These are phyloP conservation scores for Microcyclospora tardicrescens DNA, from an alignment of 2,329 filamentous ascomycete species.

Conservation along the genomic window DNA sequence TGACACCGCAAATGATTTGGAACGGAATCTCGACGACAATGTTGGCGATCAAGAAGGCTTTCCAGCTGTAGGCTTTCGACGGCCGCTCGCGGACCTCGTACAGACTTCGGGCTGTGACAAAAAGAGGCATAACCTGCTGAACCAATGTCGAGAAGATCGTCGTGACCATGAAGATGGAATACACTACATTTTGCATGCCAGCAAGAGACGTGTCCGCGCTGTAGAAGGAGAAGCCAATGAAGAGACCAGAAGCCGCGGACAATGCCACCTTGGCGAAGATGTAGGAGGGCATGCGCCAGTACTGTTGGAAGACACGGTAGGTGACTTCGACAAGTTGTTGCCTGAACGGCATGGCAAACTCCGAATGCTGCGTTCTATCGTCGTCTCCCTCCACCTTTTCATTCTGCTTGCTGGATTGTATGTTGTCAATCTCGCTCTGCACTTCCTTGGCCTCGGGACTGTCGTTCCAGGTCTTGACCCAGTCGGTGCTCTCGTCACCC, in stretches of 20 bases:
- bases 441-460: constrained; percentile 20
- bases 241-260: constrained; percentile 36
- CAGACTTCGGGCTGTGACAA: constrained; percentile 44
- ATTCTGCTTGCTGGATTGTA: constrained; percentile 25
- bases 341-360: constrained; percentile 32
- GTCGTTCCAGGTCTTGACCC: constrained; percentile 29
- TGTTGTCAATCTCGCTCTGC: constrained; percentile 26
- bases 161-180: constrained; percentile 39
- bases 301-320: constrained; percentile 31
- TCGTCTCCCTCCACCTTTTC: constrained; percentile 15
- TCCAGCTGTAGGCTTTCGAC: constrained; percentile 63
- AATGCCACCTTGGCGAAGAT: constrained; percentile 47
- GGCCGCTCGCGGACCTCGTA: constrained; percentile 50
- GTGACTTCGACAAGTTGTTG: constrained; percentile 26
- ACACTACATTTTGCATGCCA: constrained; percentile 34
- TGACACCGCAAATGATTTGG: constrained; percentile 46
- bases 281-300: constrained; percentile 33
- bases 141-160: constrained; percentile 33
- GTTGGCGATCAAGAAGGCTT: constrained; percentile 58
- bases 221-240: constrained; percentile 36
- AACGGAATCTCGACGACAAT: constrained; percentile 60
- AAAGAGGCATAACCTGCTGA: constrained; percentile 47
- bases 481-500: constrained; percentile 26
- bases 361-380: constrained; percentile 23
- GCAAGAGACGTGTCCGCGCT: constrained; percentile 24